Base-by-base conservation (phyloP, 2,329 filamentous ascomycete species). In the Ophiostoma sp. region DNA sequence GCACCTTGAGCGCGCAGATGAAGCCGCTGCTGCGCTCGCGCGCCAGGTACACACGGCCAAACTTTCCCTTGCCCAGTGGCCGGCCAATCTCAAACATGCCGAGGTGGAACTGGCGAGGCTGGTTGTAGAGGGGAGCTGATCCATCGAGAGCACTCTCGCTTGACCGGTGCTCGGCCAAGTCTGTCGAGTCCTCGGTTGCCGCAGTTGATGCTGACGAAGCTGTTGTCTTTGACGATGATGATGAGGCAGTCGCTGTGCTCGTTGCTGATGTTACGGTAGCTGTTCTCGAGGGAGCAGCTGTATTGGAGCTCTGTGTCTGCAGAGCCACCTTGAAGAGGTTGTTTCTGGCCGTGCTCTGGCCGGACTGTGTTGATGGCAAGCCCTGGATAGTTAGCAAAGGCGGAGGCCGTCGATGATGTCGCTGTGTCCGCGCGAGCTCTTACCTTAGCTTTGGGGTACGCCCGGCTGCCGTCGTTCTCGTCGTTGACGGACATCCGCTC, bases 71-170 rank as follows among this genome's bases (percentile, higher is more conserved):
- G 67, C 91, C 91, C 3, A 96, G 82, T 1, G 91, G 91, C 73
- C 92, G 90, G 52, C 91, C 91, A 72, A 96, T 96, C 78, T 97
- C 93, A 77, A 96, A 96, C 91, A 96, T 96, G 78, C 92, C 91
- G 4, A 97, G 86, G 76, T 96, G 92, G 79, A 93, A 93, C 73
- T 92, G 79, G 73, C 86, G 88, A 60, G 84, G 84, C 27, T 80
- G 69, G 44, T 68, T 64, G 67, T 66, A 66, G 8, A 69, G 62
- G 7, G 67, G 62, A 4, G 68, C 41, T 38, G 66, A 11, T 14
- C 38, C 40, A 18, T 60, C 64, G 41, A 62, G 63, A 6, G 49
- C 49, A 40, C 40, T 63, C 60, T 40, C n/a, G 27, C 64, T 14
- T 49, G 40, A 27, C n/a, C 55, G 52, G n/a, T 58, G 55, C 55